phyloP scores from a whole-genome alignment of 1,139 yeast genomes.

The Blastobotrys malaysiensis region DNA sequence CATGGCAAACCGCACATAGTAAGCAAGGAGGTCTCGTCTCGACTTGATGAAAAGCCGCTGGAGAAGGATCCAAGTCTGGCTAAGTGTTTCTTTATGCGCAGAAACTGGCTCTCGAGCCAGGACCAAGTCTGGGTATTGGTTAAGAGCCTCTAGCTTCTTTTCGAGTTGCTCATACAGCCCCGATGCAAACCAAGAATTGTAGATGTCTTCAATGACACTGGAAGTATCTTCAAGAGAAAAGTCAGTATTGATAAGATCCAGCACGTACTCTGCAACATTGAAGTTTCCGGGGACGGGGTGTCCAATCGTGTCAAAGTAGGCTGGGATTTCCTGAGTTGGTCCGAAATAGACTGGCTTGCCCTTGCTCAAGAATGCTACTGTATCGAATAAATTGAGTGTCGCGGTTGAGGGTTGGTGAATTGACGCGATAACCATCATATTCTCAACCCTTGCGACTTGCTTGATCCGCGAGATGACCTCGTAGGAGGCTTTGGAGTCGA shows the following conservation, averaged over 20 bases:
- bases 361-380: constrained; percentile 31
- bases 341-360: constrained; percentile 44
- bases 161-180: background rate
- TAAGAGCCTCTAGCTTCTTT: background rate
- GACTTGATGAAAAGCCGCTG: constrained; percentile 34
- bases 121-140: background rate
- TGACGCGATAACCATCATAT: constrained; percentile 35
- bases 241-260: constrained; percentile 37
- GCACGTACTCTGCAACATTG: constrained; percentile 35
- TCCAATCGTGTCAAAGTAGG: constrained; percentile 23
- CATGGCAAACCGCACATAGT: constrained; percentile 38
- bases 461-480: constrained; percentile 58
- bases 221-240: constrained; percentile 14
- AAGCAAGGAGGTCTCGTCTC: constrained; percentile 36
- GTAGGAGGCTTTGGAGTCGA: constrained; percentile 25
- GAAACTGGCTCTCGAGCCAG: background rate
- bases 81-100: background rate
- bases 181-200: background rate
- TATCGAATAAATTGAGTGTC: constrained; percentile 34
- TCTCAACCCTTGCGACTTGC: constrained; percentile 48
- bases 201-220: background rate
- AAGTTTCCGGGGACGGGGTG: constrained; percentile 30
- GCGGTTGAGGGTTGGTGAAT: constrained; percentile 40
- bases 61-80: constrained; percentile 20
- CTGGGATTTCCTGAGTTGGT: constrained; percentile 39